phyloP scores from a whole-genome alignment of 352 stramenopile genomes.

The Pythium rishiriense region DNA sequence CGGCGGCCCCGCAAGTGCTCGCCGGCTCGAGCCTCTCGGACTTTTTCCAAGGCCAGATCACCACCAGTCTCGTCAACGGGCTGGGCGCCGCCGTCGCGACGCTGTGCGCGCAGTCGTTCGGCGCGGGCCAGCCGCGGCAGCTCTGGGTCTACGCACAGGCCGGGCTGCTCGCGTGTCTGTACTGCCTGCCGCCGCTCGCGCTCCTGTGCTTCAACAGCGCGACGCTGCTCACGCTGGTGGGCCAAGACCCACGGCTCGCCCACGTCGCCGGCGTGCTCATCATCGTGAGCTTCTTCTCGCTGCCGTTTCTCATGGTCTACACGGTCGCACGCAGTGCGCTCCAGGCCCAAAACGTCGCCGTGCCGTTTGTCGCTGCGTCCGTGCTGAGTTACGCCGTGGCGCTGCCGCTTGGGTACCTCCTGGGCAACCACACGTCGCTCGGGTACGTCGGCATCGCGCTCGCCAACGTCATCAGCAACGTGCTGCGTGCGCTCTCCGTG shows the following conservation, averaged over 20 bases:
- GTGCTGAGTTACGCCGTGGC: constrained; percentile 28
- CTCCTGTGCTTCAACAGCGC: constrained; percentile 26
- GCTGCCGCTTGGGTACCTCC: constrained; percentile 30
- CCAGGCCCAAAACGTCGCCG: constrained; percentile 41
- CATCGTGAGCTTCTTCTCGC: constrained; percentile 16
- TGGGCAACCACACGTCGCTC: constrained; percentile 39
- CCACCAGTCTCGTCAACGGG: constrained; percentile 28
- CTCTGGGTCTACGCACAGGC: constrained; percentile 49
- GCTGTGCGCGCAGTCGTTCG: constrained; percentile 46
- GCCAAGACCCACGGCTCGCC: constrained; percentile 36
- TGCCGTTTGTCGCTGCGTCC: constrained; percentile 30
- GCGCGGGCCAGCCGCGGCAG: constrained; percentile 35
- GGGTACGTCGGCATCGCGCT: constrained; percentile 39
- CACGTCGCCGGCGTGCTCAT: constrained; percentile 31
- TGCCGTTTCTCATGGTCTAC: constrained; percentile 39
- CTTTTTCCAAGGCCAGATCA: constrained; percentile 27
- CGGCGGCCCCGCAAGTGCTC: constrained; percentile 6
- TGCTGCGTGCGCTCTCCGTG: constrained; percentile 14
- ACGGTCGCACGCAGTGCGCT: constrained; percentile 37
- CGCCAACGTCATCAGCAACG: constrained; percentile 29
- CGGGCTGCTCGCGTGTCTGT: constrained; percentile 30
- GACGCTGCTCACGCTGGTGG: constrained; percentile 30
- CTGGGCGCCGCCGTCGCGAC: constrained; percentile 37
- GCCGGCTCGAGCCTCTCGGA: constrained; percentile 18
- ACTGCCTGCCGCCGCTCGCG: constrained; percentile 21